Evolutionary conservation across 441 rosid genomes (phyloP).

Genomic region (Theobroma grandiflorum): DNA sequence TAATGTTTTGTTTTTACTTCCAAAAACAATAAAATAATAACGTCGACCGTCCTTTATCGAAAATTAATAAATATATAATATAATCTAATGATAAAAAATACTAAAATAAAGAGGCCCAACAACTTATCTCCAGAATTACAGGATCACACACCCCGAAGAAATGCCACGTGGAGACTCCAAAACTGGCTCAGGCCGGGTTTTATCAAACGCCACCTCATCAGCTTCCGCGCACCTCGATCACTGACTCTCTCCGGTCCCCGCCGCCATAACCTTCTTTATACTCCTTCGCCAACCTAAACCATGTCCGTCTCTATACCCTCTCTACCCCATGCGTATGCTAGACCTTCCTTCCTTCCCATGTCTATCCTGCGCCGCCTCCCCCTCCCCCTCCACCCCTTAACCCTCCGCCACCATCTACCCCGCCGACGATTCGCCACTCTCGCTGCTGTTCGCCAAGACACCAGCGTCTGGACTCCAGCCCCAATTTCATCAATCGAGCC

Average conservation of each 20-base stretch:
- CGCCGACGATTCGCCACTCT: conserved; percentile 56
- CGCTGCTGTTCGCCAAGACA: conserved; percentile 84
- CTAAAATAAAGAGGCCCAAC: conserved; percentile 7
- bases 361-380: conserved; percentile 73
- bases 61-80: too few relatives aligned
- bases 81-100: background rate
- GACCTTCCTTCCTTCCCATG: conserved; percentile 63
- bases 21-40: too few relatives aligned
- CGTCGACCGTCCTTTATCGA: too few relatives aligned
- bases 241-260: conserved; percentile 32
- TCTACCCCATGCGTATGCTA: conserved; percentile 60
- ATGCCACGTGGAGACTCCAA: conserved; percentile 42
- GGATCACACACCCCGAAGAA: background rate
- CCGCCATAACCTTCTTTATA: conserved; percentile 13
- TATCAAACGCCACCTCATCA: conserved; percentile 43
- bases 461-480: conserved; percentile 76
- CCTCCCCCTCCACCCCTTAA: conserved; percentile 40
- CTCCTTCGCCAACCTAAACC: background rate
- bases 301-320: conserved; percentile 32
- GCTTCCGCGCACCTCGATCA: conserved; percentile 29
- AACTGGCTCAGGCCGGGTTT: conserved; percentile 5
- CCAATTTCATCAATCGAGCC: conserved; percentile 63
- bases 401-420: conserved; percentile 34
- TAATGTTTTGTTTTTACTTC: too few relatives aligned
- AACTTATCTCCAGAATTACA: conserved; percentile 13